A percentile compares a stretch with the other conserved stretches of the same genome.
Conservation (phyloP, 2,329 filamentous ascomycete species). For the Dactylellina leptospora region DNA sequence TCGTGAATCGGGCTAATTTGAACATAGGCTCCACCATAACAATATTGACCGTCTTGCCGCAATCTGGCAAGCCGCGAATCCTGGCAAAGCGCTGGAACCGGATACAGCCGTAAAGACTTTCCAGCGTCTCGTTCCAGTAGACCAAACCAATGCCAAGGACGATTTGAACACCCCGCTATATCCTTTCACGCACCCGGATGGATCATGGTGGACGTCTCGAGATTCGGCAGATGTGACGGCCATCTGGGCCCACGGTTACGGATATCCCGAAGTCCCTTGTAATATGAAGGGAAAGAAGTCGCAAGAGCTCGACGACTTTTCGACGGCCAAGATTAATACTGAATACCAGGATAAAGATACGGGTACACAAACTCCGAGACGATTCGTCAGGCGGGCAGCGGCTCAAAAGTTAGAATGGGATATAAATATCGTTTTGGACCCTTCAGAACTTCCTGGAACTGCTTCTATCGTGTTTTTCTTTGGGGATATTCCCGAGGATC, state of each 20-base stretch:
- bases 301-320: slow-evolving; percentile 40
- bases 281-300: slow-evolving; percentile 11
- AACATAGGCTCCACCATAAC: slow-evolving; percentile 47
- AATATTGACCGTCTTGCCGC: slow-evolving; percentile 57
- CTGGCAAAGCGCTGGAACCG: slow-evolving; percentile 33
- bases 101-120: slow-evolving; percentile 50
- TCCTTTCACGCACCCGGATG: slow-evolving; percentile 54
- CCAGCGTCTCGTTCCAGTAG: slow-evolving; percentile 24
- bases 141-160: slow-evolving; percentile 25
- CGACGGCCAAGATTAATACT: slow-evolving; percentile 50
- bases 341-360: slow-evolving; percentile 48
- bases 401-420: slow-evolving; percentile 54
- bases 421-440: slow-evolving; percentile 54
- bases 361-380: neutral
- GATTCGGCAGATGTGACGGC: slow-evolving; percentile 50
- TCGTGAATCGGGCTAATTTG: neutral
- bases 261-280: slow-evolving; percentile 56
- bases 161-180: slow-evolving; percentile 54
- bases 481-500: slow-evolving; percentile 16
- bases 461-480: slow-evolving; percentile 42
- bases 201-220: slow-evolving; percentile 51
- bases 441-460: slow-evolving; percentile 51
- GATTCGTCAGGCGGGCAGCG: slow-evolving; percentile 6
- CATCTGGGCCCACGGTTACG: slow-evolving; percentile 55
- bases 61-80: slow-evolving; percentile 57